These are phyloP conservation scores for Saccharomycopsis sp. DNA, from an alignment of 805 yeast species.

Conservation along the genomic window DNA sequence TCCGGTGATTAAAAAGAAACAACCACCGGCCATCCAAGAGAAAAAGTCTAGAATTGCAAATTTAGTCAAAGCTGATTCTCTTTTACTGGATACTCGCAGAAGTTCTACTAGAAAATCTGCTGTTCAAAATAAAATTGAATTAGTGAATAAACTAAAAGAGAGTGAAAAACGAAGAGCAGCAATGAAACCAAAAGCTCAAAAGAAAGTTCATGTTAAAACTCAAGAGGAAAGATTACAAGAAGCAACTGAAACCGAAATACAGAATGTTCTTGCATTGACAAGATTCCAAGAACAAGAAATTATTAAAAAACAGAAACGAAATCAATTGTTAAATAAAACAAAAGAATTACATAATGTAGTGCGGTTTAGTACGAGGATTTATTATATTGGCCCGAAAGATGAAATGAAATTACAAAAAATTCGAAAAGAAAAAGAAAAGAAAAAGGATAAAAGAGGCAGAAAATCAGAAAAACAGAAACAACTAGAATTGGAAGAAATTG, in stretches of 20 bases:
- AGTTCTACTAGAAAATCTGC: slow-evolving; percentile 75
- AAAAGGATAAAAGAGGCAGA: slow-evolving; percentile 39
- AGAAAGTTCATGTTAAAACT: slow-evolving; percentile 36
- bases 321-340: slow-evolving; percentile 62
- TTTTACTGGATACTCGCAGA: slow-evolving; percentile 51
- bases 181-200: slow-evolving; percentile 30
- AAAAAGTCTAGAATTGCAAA: not conserved
- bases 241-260: slow-evolving; percentile 79
- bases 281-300: slow-evolving; percentile 80
- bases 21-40: slow-evolving; percentile 21
- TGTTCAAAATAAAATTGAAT: slow-evolving; percentile 66
- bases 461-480: slow-evolving; percentile 36
- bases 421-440: slow-evolving; percentile 34
- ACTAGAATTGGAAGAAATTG: slow-evolving; percentile 8
- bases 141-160: slow-evolving; percentile 66
- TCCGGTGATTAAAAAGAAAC: slow-evolving; percentile 28
- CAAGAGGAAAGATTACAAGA: slow-evolving; percentile 71
- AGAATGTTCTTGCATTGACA: slow-evolving; percentile 65
- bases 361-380: slow-evolving; percentile 42
- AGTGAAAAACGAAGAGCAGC: slow-evolving; percentile 53
- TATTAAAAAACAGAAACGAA: slow-evolving; percentile 67
- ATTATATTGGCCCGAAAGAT: slow-evolving; percentile 53
- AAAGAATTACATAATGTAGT: slow-evolving; percentile 55
- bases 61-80: slow-evolving; percentile 39
- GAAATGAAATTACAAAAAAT: slow-evolving; percentile 45